Evolutionary conservation across 352 stramenopile species (phyloP), one percentile per base, ranked within the genome.

Genomic region (Globisporangium cederbergense): DNA sequence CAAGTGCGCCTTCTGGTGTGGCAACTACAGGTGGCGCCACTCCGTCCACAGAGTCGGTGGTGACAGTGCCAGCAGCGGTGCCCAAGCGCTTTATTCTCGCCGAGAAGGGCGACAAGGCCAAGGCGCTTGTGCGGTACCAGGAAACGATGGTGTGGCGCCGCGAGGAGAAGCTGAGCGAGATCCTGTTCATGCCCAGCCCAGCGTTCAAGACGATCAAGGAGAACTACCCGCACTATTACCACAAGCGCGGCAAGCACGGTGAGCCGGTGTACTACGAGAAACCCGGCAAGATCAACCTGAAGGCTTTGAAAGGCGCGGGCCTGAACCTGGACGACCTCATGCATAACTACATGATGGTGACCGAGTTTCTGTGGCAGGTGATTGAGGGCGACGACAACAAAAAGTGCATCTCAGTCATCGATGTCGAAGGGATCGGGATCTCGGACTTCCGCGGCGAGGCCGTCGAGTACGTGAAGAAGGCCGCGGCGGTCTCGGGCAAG

Each of bases 161-260:
- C 25, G 83, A 90, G 16, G 77, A 97, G 68, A 76, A 85, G 14
- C 68, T 97, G n/a, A 86, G 95, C 71, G 63, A 25, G 7, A 93
- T 97, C 45, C 79, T 97, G 40, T 69, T 72, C 18, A 60, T 76
- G 14, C 79, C 86, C 38, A 89, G 68, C 52, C 83, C 79, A 50
- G 71, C 89, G 55, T 96, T 95, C 58, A 76, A 86, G 57, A 83
- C 79, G 34, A 97, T 97, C 74, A 97, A 97, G 69, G 71, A 86
- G 25, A 95, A 97, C 72, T 97, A 97, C 73, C 88, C 90, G 49
- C 88, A 96, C 56, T 97, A 89, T 67, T 96, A 95, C 73, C 83
- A 95, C 78, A 95, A 95, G 66, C 81, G 83, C 42, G 86, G 86
- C 52, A 88, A 89, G 43, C 72, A 93, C 18, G 74, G 71, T 38